phyloP scores from a whole-genome alignment of 2,329 filamentous ascomycete species.

The Simplicillium aogashimaense region DNA sequence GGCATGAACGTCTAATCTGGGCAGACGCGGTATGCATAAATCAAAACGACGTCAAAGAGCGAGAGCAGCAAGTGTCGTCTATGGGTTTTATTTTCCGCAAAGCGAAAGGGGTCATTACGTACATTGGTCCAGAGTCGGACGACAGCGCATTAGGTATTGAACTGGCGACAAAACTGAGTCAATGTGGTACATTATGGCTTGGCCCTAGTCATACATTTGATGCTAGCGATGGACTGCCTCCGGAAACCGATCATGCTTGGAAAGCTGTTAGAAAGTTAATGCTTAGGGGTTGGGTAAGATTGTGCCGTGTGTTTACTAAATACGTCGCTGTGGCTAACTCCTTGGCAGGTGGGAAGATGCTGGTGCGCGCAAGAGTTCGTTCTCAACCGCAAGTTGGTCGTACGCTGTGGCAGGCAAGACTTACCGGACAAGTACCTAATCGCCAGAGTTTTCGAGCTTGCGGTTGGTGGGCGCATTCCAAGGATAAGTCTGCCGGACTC shows the following conservation, averaged over 20 bases:
- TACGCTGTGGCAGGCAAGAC: not conserved
- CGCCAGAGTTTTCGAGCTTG: not conserved
- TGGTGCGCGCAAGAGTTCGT: constrained; percentile 3
- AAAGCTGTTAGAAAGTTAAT: not conserved
- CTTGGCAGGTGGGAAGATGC: not conserved
- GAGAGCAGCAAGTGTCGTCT: constrained; percentile 4
- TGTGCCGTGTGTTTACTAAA: not conserved
- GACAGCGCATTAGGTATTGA: constrained; percentile 1
- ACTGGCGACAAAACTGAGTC: not conserved
- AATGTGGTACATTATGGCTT: too few relatives aligned
- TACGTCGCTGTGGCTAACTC: too few relatives aligned
- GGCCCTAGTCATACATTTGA: not conserved
- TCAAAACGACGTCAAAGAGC: constrained; percentile 1
- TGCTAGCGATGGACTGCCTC: not conserved
- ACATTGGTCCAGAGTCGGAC: not conserved
- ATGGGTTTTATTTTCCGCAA: constrained; percentile 4
- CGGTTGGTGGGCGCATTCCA: not conserved
- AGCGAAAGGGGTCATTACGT: constrained; percentile 1
- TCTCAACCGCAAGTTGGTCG: not conserved
- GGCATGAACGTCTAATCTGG: constrained; percentile 1
- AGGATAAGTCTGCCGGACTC: not conserved
- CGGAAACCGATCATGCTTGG: not conserved
- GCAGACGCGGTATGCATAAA: constrained; percentile 1
- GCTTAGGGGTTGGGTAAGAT: constrained; percentile 1
- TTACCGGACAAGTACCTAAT: not conserved